Base-by-base conservation (phyloP, 306 rosid genomes). In the Senna siamea region DNA sequence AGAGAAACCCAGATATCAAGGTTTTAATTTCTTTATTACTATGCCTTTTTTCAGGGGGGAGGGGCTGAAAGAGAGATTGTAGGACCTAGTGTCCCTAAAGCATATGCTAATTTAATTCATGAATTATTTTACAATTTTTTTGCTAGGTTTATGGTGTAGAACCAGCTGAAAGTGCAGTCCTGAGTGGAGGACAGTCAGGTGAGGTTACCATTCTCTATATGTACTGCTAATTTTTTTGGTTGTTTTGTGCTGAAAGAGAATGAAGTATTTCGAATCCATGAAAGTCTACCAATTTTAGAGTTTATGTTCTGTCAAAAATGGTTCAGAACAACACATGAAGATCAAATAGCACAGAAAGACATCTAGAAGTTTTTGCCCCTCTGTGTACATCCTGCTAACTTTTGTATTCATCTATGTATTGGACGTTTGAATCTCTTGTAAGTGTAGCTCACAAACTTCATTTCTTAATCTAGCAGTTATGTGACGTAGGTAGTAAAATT, bases 151-250 rank as follows among this genome's bases (percentile, higher is more conserved):
- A 84, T 76, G 97, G 91, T 35, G 87, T 93, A 54, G 96, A 93
- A 82, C 97, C 97, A 32, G 66, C 32, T 41, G 97, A 91, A 81
- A 93, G 97, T 83, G 82, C 96, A 40, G 85, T 89, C 65, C 77
- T 93, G 79, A 88, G 34, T 74, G 96, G 98, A 80, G 97, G 96
- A 85, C 38, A 60, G 30, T 84, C 85, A 65, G 91, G 97, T 93
- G 80, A 82, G 84, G 76, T 54, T 18, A 66, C 44, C 23, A 51
- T 40, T 69, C 30, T 68, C 26, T 46, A 23, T 37, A 22, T 46
- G 14, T 18, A 13, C 26, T 59, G 0, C 5, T 30, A 14, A 14
- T 73, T 51, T 52, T 46, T 64, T 11, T 46, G 5, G 32, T 69
- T 47, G 63, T 52, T 47, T 18, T 43, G 59, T 1, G 1, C 47